Conservation (phyloP, 257 asterid species). For the Penstemon eatonii region DNA sequence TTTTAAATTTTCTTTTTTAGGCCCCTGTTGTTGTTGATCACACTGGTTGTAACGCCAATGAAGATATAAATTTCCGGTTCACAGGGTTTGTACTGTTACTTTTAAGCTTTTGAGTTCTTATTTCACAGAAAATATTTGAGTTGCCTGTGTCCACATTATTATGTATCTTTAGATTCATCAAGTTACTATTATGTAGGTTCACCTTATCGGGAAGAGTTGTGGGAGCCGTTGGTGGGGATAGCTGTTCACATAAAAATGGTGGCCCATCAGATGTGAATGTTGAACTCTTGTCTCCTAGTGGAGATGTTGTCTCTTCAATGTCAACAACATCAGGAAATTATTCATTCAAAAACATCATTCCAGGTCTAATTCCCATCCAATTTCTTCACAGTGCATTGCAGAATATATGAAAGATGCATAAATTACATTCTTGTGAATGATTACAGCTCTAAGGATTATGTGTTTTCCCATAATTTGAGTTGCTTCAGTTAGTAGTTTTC, state of each 20-base stretch:
- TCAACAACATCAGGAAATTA: constrained; percentile 78
- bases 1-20: constrained; percentile 38
- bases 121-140: constrained; percentile 19
- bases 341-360: constrained; percentile 65
- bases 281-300: constrained; percentile 69
- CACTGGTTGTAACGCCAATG: constrained; percentile 83
- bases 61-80: constrained; percentile 88
- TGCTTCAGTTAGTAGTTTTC: constrained; percentile 6
- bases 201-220: constrained; percentile 71
- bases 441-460: constrained; percentile 17
- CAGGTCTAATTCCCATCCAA: constrained; percentile 52
- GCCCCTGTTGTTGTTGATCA: constrained; percentile 82
- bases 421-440: constrained; percentile 19
- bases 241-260: constrained; percentile 61
- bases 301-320: constrained; percentile 70
- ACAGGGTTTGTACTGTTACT: constrained; percentile 63
- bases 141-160: constrained; percentile 27
- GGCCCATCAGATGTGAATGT: constrained; percentile 87
- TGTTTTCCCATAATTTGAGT: constrained; percentile 1
- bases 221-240: constrained; percentile 83
- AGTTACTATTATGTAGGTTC: constrained; percentile 56
- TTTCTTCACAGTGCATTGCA: constrained; percentile 26
- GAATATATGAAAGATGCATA: constrained; percentile 13
- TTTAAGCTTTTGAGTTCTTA: constrained; percentile 19
- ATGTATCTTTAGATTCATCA: constrained; percentile 29